Conservation (phyloP, 495 filamentous ascomycete genomes). For the Bacidia rubella region DNA sequence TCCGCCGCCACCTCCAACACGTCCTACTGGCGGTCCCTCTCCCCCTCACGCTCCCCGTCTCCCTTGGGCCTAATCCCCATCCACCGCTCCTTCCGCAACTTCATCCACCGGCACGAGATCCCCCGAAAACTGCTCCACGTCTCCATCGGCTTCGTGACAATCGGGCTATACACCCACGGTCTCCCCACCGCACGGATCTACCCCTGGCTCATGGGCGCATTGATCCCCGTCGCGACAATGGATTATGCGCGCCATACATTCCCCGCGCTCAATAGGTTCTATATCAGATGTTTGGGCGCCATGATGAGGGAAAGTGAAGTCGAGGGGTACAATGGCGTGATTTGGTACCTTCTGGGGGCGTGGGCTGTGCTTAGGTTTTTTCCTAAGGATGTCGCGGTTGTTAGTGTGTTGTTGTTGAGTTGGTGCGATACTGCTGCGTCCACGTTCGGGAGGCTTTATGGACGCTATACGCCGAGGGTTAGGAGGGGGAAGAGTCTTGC, state of each 20-base stretch:
- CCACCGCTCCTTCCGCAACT: slow-evolving; percentile 44
- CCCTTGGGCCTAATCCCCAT: slow-evolving; percentile 93
- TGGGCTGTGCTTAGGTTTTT: slow-evolving; percentile 76
- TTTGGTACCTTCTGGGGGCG: slow-evolving; percentile 86
- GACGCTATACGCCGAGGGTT: slow-evolving; percentile 73
- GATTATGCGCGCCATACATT: slow-evolving; percentile 74
- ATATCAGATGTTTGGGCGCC: slow-evolving; percentile 70
- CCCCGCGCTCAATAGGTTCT: slow-evolving; percentile 69
- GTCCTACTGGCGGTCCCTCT: slow-evolving; percentile 64
- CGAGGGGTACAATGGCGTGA: slow-evolving; percentile 80
- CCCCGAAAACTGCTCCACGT: slow-evolving; percentile 48
- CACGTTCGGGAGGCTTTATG: slow-evolving; percentile 79
- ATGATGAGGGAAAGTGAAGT: slow-evolving; percentile 97
- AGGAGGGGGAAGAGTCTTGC: slow-evolving; percentile 83
- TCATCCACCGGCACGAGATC: slow-evolving; percentile 40
- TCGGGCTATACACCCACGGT: slow-evolving; percentile 67
- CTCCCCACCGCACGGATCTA: slow-evolving; percentile 61
- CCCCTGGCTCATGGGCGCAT: slow-evolving; percentile 63
- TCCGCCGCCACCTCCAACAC: slow-evolving; percentile 39
- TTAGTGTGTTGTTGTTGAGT: slow-evolving; percentile 75
- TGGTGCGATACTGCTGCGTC: slow-evolving; percentile 98
- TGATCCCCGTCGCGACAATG: slow-evolving; percentile 77
- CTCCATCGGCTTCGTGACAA: slow-evolving; percentile 86
- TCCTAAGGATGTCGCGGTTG: slow-evolving; percentile 86
- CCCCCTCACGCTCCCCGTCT: slow-evolving; percentile 75